Percentiles rank a stretch among this genome's conserved stretches.
phyloP scores from a whole-genome alignment of 129 eudicot genomes.

The Flaveria bidentis region DNA sequence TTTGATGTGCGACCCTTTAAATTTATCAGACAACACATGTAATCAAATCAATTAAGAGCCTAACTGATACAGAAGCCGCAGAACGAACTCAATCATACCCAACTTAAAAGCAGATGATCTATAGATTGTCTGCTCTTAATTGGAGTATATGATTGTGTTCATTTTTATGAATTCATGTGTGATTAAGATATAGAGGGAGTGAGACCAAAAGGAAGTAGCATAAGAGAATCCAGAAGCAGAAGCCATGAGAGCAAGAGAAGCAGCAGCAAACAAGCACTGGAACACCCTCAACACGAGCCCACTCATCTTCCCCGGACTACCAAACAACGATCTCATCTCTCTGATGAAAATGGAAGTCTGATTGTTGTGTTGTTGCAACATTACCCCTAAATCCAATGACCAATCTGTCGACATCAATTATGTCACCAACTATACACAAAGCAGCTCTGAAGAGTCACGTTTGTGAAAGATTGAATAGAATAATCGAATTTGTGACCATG shows the following conservation, averaged over 20 bases:
- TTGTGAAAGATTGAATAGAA: not conserved
- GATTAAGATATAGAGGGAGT: not conserved
- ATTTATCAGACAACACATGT: not conserved
- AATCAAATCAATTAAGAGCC: not conserved
- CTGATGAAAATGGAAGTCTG: not conserved
- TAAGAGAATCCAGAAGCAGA: constrained; percentile 69
- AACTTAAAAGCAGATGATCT: not conserved
- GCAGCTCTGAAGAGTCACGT: not conserved
- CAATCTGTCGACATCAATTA: constrained; percentile 27
- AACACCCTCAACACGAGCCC: constrained; percentile 54
- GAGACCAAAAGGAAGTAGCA: constrained; percentile 67
- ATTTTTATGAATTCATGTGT: not conserved
- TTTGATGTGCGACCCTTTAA: not conserved
- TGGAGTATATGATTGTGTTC: not conserved
- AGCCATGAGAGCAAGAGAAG: constrained; percentile 67
- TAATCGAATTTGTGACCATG: not conserved
- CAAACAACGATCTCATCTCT: constrained; percentile 55
- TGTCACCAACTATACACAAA: constrained; percentile 15
- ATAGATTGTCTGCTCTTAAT: not conserved
- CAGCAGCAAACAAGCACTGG: constrained; percentile 67
- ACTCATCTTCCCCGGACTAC: constrained; percentile 64
- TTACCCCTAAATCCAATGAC: constrained; percentile 20
- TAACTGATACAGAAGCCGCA: not conserved
- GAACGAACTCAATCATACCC: not conserved
- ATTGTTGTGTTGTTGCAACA: not conserved